Base-by-base conservation (phyloP, 2,329 filamentous ascomycete species). In the Ophiostoma himal-ulmi region DNA sequence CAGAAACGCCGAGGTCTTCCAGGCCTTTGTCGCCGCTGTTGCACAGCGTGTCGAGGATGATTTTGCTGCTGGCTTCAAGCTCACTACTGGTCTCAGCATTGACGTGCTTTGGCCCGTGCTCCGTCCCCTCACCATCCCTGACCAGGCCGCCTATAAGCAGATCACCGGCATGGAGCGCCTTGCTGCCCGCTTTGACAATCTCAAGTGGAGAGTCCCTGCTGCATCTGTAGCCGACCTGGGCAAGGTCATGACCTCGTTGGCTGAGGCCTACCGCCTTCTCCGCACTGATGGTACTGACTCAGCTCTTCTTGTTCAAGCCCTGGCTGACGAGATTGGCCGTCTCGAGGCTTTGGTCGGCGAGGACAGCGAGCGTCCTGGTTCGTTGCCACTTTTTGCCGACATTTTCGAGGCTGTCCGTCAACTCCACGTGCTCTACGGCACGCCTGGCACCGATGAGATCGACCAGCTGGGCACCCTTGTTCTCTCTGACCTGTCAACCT, bases 41-140 rank as follows among this genome's bases (percentile, higher is more conserved):
- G 74, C 82, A 1, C 75, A 78, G 0, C 81, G 79, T 6, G 75
- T 89, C 1, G 79, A 84, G 62, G 80, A 80, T 54, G 83, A 84
- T 68, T 94, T 96, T 76, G 84, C 86, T 34, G 84, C 87, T 20
- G 88, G 87, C 1, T 94, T 93, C 80, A 88, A 88, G 70, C 81
- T 96, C 17, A 88, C 83, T 0, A 93, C 90, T 1, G 93, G 93
- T 0, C 81, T 93, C 14, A 89, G 88, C 74, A 95, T 96, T 91
- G 91, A 95, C 76, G 78, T 81, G 10, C 83, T 96, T 5, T 96
- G 94, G 94, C 85, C 86, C 60, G 76, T 82, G 1, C 86, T 96
- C 76, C 86, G 91, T 69, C 92, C 93, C 0, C 78, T 81, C 13
- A 83, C 87, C 5, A 82, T 89, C 30, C 79, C 82, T 1, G 82